Base-by-base conservation (phyloP, 2,329 filamentous ascomycete genomes). In the Aureobasidium lini region DNA sequence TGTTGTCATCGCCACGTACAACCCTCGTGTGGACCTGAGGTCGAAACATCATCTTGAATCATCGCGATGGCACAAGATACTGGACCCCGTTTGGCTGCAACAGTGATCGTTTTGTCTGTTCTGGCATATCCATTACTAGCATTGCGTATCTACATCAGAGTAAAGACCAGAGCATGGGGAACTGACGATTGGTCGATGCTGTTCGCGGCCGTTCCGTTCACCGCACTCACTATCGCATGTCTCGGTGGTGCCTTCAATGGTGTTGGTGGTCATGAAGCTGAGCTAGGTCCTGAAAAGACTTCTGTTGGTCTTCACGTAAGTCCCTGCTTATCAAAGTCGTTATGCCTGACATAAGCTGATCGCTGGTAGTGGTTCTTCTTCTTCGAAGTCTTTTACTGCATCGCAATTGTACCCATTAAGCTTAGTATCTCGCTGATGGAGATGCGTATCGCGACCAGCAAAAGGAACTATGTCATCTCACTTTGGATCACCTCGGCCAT, bases 331-430 rank as follows among this genome's bases (percentile, higher is more conserved):
- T n/a, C 13, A 23, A 8, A 36, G 58, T 23, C 18, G 16, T 18
- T 18, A 6, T 4, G 13, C 4, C 31, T 15, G 29, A n/a, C 29
- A 28, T 40, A 13, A 10, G 28, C 37, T 65, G 64, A 36, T 65
- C 47, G n/a, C 16, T 2, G 1, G 7, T 40, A 72, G 70, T 72
- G 67, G 64, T 73, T 72, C 64, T 73, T 72, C 60, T 65, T 73
- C 61, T 73, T 71, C 49, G 68, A 73, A 53, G 62, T 72, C 50
- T 71, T 72, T 57, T 73, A 70, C 57, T 73, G 71, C 63, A 64
- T 68, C 4, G 64, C 70, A 7, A 68, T 72, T 52, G 70, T 73
- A 10, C 68, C 69, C 6, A 66, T 72, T 61, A 73, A 73, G 62
- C 63, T 73, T n/a, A 69, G 67, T 61, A 72, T 73, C 31, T 66